These are phyloP conservation scores for Fulvia fulva DNA, from an alignment of 2,329 filamentous ascomycete genomes.

Conservation along the genomic window DNA sequence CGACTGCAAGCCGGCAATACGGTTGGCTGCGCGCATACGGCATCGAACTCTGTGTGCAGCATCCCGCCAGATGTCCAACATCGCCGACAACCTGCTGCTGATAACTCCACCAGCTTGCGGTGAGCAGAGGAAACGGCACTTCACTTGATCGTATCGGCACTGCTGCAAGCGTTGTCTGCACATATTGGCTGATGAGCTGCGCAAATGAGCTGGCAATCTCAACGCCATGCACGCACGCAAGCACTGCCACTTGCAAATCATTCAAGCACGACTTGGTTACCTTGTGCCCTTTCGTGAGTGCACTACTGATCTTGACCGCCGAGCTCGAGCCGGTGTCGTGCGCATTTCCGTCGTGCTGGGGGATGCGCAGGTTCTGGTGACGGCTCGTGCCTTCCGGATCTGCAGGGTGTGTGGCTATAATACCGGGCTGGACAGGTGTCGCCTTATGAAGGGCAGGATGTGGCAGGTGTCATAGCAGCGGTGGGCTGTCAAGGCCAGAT, in stretches of 20 bases:
- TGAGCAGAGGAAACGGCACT: neutral
- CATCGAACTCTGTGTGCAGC: conserved; percentile 13
- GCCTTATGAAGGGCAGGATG: conserved; percentile 1
- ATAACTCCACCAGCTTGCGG: neutral
- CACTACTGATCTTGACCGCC: conserved; percentile 13
- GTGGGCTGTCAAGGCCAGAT: conserved; percentile 3
- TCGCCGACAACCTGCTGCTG: conserved; percentile 4
- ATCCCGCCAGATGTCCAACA: conserved; percentile 4
- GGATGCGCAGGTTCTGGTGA: conserved; percentile 12
- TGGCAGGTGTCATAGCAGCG: conserved; percentile 3
- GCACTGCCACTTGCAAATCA: conserved; percentile 9
- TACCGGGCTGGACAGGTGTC: conserved; percentile 2
- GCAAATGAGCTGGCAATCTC: neutral
- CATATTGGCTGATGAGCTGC: neutral
- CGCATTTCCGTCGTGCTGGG: conserved; percentile 19
- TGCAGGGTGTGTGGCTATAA: conserved; percentile 14
- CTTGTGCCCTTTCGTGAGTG: neutral
- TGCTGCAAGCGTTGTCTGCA: conserved; percentile 3
- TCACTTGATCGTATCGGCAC: neutral
- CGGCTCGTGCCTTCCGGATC: conserved; percentile 24
- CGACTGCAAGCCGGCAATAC: conserved; percentile 18
- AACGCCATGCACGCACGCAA: neutral
- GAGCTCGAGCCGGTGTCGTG: conserved; percentile 20
- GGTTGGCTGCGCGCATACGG: conserved; percentile 13
- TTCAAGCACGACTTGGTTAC: neutral